These are phyloP conservation scores for Vitis vinifera DNA, from an alignment of 164 flowering plant species.

Conservation along the genomic window ASM3070453v1 NC_081819.1:9138501-9139000, in stretches of 20 bases:
- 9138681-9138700: constrained; percentile 28
- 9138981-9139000: no score
- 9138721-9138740: constrained; percentile 49
- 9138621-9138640: no score
- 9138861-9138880: no score
- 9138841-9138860: neutral
- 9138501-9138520: no score
- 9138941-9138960: no score
- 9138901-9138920: neutral
- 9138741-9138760: constrained; percentile 39
- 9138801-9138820: constrained; percentile 48
- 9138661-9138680: neutral
- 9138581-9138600: no score
- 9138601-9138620: no score
- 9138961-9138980: no score
- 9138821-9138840: neutral
- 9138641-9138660: neutral
- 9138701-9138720: constrained; percentile 40
- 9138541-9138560: no score
- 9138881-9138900: neutral
- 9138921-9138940: neutral
- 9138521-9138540: no score
- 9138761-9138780: constrained; percentile 27
- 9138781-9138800: constrained; percentile 39
- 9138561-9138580: no score